These are phyloP conservation scores for Nevesoporus exiguus DNA, from an alignment of 768 basidiomycete species.

Conservation along the genomic window DNA sequence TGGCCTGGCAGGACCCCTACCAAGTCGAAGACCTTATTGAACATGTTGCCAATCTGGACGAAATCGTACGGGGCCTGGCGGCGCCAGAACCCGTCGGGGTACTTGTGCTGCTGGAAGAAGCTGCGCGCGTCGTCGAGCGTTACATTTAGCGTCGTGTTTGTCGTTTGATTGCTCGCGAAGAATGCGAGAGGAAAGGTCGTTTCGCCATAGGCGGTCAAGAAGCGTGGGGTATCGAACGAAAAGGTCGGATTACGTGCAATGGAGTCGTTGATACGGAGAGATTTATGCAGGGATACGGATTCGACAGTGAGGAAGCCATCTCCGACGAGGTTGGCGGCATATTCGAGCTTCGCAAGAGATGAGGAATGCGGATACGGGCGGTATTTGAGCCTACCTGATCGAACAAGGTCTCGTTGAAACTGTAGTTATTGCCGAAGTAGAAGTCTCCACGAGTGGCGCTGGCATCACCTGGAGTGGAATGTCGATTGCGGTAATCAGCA, in stretches of 20 bases:
- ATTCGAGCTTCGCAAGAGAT: slow-evolving; percentile 8
- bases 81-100: too few species aligned
- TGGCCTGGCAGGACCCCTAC: background rate
- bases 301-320: slow-evolving; percentile 18
- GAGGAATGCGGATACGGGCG: background rate
- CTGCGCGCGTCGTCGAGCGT: too few species aligned
- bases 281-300: slow-evolving; percentile 20
- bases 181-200: too few species aligned
- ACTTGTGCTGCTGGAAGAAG: too few species aligned
- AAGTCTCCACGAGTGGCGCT: too few species aligned
- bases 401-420: slow-evolving; percentile 28
- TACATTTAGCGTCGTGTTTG: slow-evolving; percentile 14
- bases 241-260: slow-evolving; percentile 24
- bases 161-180: slow-evolving; percentile 22
- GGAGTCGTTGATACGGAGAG: slow-evolving; percentile 22
- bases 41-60: too few species aligned
- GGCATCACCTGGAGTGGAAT: too few species aligned
- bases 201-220: too few species aligned
- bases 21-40: too few species aligned
- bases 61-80: too few species aligned
- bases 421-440: slow-evolving; percentile 27
- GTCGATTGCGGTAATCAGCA: too few species aligned
- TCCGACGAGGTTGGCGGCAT: slow-evolving; percentile 21
- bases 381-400: slow-evolving; percentile 5
- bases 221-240: slow-evolving; percentile 19